phyloP scores from a whole-genome alignment of 345 rosid species.

The Hibiscus mutabilis region DNA sequence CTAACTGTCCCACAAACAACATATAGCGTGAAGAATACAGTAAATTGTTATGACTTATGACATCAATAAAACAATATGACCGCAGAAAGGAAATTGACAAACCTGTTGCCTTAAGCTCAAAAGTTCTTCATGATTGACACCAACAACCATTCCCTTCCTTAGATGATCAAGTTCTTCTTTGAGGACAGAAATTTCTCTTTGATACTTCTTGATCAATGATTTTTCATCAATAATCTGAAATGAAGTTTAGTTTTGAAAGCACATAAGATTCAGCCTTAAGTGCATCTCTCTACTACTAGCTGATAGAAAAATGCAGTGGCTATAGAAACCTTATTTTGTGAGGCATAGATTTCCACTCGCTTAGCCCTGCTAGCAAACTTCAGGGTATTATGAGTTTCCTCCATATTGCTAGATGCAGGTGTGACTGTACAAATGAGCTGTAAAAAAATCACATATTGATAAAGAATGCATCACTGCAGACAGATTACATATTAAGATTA shows the following conservation, averaged over 20 bases:
- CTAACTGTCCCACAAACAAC: conserved; percentile 45
- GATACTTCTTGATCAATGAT: conserved; percentile 95
- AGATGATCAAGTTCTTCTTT: conserved; percentile 88
- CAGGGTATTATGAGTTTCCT: conserved; percentile 96
- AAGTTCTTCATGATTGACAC: conserved; percentile 90
- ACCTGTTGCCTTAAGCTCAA: conserved; percentile 88
- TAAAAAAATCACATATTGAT: neutral
- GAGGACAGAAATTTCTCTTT: conserved; percentile 88
- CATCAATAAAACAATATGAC: neutral
- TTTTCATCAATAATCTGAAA: conserved; percentile 95
- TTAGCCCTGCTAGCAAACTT: conserved; percentile 99
- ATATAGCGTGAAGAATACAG: neutral
- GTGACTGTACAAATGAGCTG: conserved; percentile 99
- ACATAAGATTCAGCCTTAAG: conserved; percentile 15
- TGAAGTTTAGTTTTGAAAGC: conserved; percentile 13
- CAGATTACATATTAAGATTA: neutral
- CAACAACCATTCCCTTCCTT: conserved; percentile 76
- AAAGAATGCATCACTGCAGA: neutral
- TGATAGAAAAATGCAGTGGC: neutral
- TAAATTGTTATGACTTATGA: neutral
- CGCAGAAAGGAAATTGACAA: conserved; percentile 7
- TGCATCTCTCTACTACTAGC: neutral
- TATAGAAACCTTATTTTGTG: conserved; percentile 77
- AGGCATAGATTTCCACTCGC: conserved; percentile 90
- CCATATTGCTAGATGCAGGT: conserved; percentile 95